phyloP scores from a whole-genome alignment of 257 asterid species.

The Verbena officinalis region DNA sequence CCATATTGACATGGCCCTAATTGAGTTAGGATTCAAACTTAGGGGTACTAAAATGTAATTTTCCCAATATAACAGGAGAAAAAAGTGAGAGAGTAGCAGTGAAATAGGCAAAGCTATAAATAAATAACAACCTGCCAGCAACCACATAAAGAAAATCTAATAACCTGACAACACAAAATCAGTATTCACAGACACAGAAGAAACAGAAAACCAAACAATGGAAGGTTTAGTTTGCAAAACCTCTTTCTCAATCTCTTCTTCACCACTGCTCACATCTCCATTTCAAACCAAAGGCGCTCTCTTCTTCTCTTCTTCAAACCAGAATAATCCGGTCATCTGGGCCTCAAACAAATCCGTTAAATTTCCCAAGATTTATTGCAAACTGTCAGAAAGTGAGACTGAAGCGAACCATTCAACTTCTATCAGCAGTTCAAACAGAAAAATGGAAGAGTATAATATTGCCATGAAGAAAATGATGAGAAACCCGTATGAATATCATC shows the following conservation, averaged over 20 bases:
- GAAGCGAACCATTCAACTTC: conserved; percentile 28
- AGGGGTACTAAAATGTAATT: conserved; percentile 1
- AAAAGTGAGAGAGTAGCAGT: not conserved
- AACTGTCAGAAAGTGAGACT: conserved; percentile 46
- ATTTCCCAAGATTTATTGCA: conserved; percentile 44
- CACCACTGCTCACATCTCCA: conserved; percentile 31
- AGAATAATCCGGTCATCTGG: conserved; percentile 17
- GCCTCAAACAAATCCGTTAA: conserved; percentile 28
- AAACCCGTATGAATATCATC: conserved; percentile 92
- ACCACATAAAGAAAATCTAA: conserved; percentile 21
- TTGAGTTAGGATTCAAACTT: not conserved
- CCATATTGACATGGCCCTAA: too few species aligned
- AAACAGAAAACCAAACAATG: conserved; percentile 35
- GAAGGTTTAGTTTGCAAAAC: conserved; percentile 28
- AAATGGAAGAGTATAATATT: conserved; percentile 72
- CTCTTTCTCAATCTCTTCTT: conserved; percentile 11
- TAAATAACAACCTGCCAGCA: not conserved
- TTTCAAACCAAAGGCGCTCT: conserved; percentile 27
- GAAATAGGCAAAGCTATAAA: not conserved
- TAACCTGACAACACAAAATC: not conserved
- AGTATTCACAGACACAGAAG: not conserved
- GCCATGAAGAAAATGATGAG: conserved; percentile 94
- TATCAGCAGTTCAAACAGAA: conserved; percentile 35
- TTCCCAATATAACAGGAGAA: not conserved
- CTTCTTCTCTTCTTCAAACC: conserved; percentile 30